Conservation (phyloP, 192 early-diverging fungal genomes). For the Phycomyces blakesleeanus region DNA sequence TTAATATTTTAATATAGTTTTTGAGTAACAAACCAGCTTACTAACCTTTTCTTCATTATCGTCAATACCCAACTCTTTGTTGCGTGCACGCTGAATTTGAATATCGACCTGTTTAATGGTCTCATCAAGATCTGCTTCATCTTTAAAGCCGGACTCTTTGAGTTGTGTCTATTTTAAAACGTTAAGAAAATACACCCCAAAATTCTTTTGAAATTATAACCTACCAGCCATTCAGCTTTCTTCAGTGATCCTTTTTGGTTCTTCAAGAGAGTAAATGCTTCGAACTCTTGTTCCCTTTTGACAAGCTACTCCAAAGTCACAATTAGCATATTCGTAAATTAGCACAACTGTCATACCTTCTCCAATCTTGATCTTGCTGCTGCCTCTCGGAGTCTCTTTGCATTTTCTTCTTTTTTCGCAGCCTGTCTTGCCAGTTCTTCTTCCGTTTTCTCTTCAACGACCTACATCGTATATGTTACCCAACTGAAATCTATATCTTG, state of each 20-base stretch:
- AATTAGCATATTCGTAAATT: background rate
- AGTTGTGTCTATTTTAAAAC: conserved; percentile 44
- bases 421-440: conserved; percentile 71
- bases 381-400: conserved; percentile 71
- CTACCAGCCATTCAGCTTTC: conserved; percentile 52
- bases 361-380: conserved; percentile 78
- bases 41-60: conserved; percentile 65
- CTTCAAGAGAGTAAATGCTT: conserved; percentile 51
- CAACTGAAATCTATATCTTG: background rate
- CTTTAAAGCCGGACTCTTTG: conserved; percentile 55
- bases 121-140: conserved; percentile 70
- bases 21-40: background rate
- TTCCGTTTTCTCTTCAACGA: conserved; percentile 69
- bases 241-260: conserved; percentile 31
- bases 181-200: background rate
- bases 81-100: conserved; percentile 65
- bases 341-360: conserved; percentile 49
- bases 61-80: conserved; percentile 79
- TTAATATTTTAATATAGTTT: background rate
- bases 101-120: conserved; percentile 67
- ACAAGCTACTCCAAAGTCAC: conserved; percentile 43
- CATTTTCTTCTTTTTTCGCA: conserved; percentile 67
- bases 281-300: conserved; percentile 65
- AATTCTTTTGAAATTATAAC: background rate
- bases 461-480: conserved; percentile 17